Conservation (phyloP, 192 early-diverging fungal species). For the Phycomyces blakesleeanus region DNA sequence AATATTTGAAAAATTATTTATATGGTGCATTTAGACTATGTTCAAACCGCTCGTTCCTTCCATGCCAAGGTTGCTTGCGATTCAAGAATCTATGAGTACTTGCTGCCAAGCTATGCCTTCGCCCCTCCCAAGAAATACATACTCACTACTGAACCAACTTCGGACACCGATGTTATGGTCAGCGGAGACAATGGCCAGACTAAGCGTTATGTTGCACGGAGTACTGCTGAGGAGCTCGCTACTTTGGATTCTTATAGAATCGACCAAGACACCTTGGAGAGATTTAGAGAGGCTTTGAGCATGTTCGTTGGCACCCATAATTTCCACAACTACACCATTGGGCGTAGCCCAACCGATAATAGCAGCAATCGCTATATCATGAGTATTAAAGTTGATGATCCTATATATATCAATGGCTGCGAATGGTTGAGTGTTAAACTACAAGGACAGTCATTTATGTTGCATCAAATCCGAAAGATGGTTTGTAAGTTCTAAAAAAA, state of each 20-base stretch:
- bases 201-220: conserved; percentile 18
- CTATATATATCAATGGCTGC: conserved; percentile 58
- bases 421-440: conserved; percentile 95
- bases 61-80: conserved; percentile 91
- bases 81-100: conserved; percentile 94
- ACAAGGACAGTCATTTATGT: conserved; percentile 95
- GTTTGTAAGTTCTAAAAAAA: conserved; percentile 59
- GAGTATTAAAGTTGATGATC: conserved; percentile 66
- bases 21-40: conserved; percentile 43
- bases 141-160: conserved; percentile 32
- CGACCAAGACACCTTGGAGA: conserved; percentile 52
- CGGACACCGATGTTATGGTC: conserved; percentile 25
- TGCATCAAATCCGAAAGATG: conserved; percentile 99
- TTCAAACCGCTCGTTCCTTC: conserved; percentile 70
- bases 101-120: conserved; percentile 90
- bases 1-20: not conserved
- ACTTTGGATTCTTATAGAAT: conserved; percentile 66
- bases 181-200: conserved; percentile 4
- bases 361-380: conserved; percentile 82
- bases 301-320: conserved; percentile 86
- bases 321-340: conserved; percentile 94
- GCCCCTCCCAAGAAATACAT: conserved; percentile 39
- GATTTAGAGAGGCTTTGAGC: conserved; percentile 62
- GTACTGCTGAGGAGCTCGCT: conserved; percentile 58
- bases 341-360: conserved; percentile 68